phyloP scores from a whole-genome alignment of 73 alveolate genomes.

The Paramecium bursaria region DNA sequence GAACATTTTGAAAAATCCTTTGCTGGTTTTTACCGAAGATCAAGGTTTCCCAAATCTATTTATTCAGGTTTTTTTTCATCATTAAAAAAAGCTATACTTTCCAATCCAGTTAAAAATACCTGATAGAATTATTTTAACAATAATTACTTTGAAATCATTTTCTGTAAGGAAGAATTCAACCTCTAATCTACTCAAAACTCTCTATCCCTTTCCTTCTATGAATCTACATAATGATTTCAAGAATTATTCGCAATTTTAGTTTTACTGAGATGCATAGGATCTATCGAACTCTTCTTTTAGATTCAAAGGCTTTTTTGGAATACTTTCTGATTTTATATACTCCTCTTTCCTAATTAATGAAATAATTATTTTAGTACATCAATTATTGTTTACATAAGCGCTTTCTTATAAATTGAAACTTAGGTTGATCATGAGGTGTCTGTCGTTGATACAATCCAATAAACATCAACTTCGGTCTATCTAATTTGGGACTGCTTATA shows the following conservation, averaged over 20 bases:
- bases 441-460: background rate
- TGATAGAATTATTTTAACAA: no score
- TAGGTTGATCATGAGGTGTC: conserved; percentile 6
- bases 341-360: conserved; percentile 51
- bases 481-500: background rate
- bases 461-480: conserved; percentile 22
- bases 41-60: conserved; percentile 36
- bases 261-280: conserved; percentile 56
- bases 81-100: conserved; percentile 16
- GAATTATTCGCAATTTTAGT: conserved; percentile 54
- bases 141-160: conserved; percentile 52
- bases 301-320: conserved; percentile 15
- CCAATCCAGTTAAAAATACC: conserved; percentile 51
- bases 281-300: conserved; percentile 31
- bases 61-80: conserved; percentile 50
- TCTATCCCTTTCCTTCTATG: conserved; percentile 54
- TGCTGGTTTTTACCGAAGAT: background rate
- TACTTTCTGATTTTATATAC: conserved; percentile 56
- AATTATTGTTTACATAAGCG: background rate
- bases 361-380: background rate
- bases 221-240: conserved; percentile 46
- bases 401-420: conserved; percentile 28
- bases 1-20: conserved; percentile 59
- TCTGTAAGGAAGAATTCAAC: conserved; percentile 69
- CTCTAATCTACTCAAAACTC: conserved; percentile 4